Evolutionary conservation across 2,329 filamentous ascomycete genomes (phyloP).

Genomic region (Ophiostoma montium): DNA sequence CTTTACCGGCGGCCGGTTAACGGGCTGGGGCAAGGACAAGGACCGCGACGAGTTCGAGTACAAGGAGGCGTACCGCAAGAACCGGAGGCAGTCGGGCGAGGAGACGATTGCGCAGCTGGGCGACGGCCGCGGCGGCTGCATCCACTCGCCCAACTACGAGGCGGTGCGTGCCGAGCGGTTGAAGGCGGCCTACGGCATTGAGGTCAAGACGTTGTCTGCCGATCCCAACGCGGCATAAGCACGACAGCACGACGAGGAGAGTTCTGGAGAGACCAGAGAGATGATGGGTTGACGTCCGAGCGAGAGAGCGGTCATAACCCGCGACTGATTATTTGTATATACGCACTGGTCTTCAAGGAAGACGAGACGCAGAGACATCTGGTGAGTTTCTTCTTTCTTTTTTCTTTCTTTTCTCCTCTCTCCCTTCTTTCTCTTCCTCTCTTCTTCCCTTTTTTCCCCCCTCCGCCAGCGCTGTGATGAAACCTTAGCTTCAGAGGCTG

Average conservation of each 20-base stretch:
- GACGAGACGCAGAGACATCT: neutral
- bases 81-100: constrained; percentile 58
- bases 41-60: constrained; percentile 58
- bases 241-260: neutral
- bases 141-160: constrained; percentile 68
- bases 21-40: constrained; percentile 29
- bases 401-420: neutral
- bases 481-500: constrained; percentile 13
- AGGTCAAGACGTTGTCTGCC: constrained; percentile 54
- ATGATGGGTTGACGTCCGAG: no score
- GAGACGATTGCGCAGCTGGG: constrained; percentile 72
- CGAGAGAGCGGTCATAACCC: neutral
- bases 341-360: neutral
- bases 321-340: constrained; percentile 7
- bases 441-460: no score
- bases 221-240: constrained; percentile 20
- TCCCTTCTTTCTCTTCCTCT: no score
- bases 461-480: constrained; percentile 13
- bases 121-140: constrained; percentile 68
- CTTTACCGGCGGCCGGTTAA: constrained; percentile 50
- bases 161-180: constrained; percentile 70
- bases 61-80: constrained; percentile 60
- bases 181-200: constrained; percentile 77
- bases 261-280: neutral
- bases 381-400: neutral